Conservation (phyloP, 306 rosid species). For the Lablab purpureus region DNA sequence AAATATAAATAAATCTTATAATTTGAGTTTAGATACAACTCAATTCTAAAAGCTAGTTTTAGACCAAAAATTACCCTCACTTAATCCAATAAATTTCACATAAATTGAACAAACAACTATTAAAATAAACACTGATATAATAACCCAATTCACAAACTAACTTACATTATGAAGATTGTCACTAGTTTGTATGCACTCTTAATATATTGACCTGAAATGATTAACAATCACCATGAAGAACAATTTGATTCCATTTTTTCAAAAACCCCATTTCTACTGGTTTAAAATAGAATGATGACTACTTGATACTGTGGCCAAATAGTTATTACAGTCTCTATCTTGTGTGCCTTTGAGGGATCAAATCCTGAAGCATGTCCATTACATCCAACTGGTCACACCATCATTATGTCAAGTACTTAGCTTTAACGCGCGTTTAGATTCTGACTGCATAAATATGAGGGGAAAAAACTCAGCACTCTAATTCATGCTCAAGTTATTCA, state of each 20-base stretch:
- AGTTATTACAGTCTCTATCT: constrained; percentile 28
- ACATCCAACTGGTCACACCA: constrained; percentile 20
- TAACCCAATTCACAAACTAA: too few relatives aligned
- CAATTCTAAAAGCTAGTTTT: too few relatives aligned
- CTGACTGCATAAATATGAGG: background rate
- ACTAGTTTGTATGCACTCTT: too few relatives aligned
- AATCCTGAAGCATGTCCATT: constrained; percentile 37
- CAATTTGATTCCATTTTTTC: too few relatives aligned
- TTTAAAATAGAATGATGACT: background rate
- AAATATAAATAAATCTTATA: background rate
- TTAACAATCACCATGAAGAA: too few relatives aligned
- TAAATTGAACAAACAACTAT: too few relatives aligned
- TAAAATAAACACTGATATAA: too few relatives aligned
- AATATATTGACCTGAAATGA: too few relatives aligned
- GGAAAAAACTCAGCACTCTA: background rate
- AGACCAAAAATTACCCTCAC: too few relatives aligned
- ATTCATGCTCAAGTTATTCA: background rate
- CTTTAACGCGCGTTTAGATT: constrained; percentile 6
- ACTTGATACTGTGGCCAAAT: constrained; percentile 10
- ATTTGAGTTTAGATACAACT: background rate
- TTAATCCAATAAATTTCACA: too few relatives aligned
- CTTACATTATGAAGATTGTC: too few relatives aligned
- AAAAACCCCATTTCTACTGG: background rate
- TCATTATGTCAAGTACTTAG: constrained; percentile 21
- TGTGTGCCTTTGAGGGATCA: constrained; percentile 17